These are phyloP conservation scores for Coprinellus micaceus DNA, from an alignment of 768 basidiomycete genomes.

Conservation along the genomic window DNA sequence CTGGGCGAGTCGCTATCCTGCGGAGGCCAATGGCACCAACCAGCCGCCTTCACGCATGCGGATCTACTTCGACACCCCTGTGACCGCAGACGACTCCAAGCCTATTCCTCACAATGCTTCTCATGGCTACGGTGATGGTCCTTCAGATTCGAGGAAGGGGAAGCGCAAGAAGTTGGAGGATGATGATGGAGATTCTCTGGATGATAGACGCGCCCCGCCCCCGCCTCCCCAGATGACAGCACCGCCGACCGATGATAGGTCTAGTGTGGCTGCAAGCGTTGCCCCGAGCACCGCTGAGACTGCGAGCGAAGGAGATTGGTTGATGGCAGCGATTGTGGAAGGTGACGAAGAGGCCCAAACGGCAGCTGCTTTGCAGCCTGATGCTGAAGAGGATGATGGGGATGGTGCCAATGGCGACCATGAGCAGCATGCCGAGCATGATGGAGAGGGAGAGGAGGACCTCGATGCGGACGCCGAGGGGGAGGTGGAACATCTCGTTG, in stretches of 20 bases:
- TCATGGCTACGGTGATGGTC: constrained; percentile 41
- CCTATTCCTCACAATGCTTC: constrained; percentile 63
- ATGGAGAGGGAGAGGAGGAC: constrained; percentile 22
- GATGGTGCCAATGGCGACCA: constrained; percentile 33
- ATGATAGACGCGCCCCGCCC: constrained; percentile 56
- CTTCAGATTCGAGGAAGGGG: constrained; percentile 68
- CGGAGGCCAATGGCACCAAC: constrained; percentile 35
- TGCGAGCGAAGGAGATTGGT: constrained; percentile 79
- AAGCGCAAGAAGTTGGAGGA: constrained; percentile 89
- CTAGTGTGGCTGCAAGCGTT: constrained; percentile 53
- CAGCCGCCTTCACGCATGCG: constrained; percentile 76
- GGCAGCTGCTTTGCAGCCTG: constrained; percentile 36
- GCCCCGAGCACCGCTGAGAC: constrained; percentile 70
- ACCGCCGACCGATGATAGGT: constrained; percentile 51
- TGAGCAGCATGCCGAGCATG: constrained; percentile 36
- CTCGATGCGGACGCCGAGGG: constrained; percentile 30
- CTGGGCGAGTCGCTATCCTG: constrained; percentile 18
- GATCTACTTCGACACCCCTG: constrained; percentile 90
- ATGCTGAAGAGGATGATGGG: constrained; percentile 35
- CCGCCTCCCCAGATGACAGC: constrained; percentile 54
- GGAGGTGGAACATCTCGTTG: constrained; percentile 12
- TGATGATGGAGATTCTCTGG: constrained; percentile 78
- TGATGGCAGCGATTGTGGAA: constrained; percentile 84
- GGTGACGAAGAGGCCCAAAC: constrained; percentile 57
- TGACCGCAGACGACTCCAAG: constrained; percentile 75